A percentile compares a stretch with the other conserved stretches of the same genome.
Evolutionary conservation across 2,329 filamentous ascomycete genomes (phyloP).

Genomic region (Ascochyta pisi): DNA sequence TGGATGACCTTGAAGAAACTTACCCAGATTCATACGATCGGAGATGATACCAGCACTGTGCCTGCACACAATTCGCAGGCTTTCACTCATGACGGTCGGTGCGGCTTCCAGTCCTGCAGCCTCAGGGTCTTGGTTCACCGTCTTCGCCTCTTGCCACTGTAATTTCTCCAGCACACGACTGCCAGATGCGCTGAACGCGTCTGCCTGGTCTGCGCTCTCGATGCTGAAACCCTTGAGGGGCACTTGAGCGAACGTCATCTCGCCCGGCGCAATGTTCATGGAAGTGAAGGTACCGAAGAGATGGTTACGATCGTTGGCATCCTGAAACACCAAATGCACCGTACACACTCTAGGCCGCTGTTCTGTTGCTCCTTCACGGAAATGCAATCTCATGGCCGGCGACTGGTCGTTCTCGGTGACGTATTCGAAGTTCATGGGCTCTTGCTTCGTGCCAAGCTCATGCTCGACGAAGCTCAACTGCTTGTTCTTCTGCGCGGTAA

Average conservation of each 20-base stretch:
- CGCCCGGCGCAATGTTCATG: conserved; percentile 70
- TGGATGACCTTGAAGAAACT: conserved; percentile 21
- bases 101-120: conserved; percentile 63
- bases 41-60: conserved; percentile 79
- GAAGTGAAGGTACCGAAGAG: conserved; percentile 78
- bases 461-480: conserved; percentile 80
- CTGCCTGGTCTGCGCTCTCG: conserved; percentile 61
- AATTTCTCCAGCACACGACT: conserved; percentile 54
- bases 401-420: conserved; percentile 64
- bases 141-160: conserved; percentile 70
- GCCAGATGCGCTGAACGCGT: conserved; percentile 49
- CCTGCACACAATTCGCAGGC: conserved; percentile 75
- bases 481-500: conserved; percentile 79
- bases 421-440: conserved; percentile 79
- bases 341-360: conserved; percentile 58
- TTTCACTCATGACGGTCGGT: conserved; percentile 76
- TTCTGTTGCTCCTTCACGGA: conserved; percentile 65
- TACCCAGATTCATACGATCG: conserved; percentile 79
- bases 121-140: conserved; percentile 74
- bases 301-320: conserved; percentile 72
- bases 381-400: conserved; percentile 73
- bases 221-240: conserved; percentile 71
- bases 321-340: conserved; percentile 79
- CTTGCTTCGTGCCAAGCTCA: conserved; percentile 64
- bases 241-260: conserved; percentile 74